phyloP scores from a whole-genome alignment of 192 early-diverging fungal genomes.

The Endogone sp. region DNA sequence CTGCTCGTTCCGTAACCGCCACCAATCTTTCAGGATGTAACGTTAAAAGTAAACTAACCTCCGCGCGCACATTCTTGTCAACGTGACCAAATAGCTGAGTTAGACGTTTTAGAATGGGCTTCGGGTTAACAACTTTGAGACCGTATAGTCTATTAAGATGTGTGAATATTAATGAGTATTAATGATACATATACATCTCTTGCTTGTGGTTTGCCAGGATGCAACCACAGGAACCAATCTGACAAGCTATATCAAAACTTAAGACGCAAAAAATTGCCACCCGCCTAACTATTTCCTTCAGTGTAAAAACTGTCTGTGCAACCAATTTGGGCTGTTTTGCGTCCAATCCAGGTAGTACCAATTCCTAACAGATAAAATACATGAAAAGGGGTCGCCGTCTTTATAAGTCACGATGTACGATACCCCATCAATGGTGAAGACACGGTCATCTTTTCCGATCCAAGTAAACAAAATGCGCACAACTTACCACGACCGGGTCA shows the following conservation, averaged over 20 bases:
- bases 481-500: constrained; percentile 78
- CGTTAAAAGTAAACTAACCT: constrained; percentile 50
- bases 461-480: background rate
- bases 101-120: constrained; percentile 80
- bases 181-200: background rate
- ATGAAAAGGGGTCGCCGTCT: background rate
- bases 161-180: background rate
- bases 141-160: constrained; percentile 67
- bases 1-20: background rate
- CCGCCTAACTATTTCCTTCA: constrained; percentile 60
- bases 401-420: too few species aligned
- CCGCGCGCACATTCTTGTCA: constrained; percentile 88
- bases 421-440: too few species aligned
- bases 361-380: constrained; percentile 46
- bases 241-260: too few species aligned
- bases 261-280: too few species aligned
- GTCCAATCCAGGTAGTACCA: constrained; percentile 69
- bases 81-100: constrained; percentile 90
- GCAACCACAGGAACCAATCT: too few species aligned
- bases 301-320: constrained; percentile 58
- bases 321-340: constrained; percentile 95
- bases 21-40: background rate
- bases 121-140: constrained; percentile 71
- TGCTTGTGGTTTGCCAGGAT: too few species aligned
- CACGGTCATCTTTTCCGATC: too few species aligned